Evolutionary conservation across 2,329 filamentous ascomycete species (phyloP).

Genomic region (Lanzia echinophila): DNA sequence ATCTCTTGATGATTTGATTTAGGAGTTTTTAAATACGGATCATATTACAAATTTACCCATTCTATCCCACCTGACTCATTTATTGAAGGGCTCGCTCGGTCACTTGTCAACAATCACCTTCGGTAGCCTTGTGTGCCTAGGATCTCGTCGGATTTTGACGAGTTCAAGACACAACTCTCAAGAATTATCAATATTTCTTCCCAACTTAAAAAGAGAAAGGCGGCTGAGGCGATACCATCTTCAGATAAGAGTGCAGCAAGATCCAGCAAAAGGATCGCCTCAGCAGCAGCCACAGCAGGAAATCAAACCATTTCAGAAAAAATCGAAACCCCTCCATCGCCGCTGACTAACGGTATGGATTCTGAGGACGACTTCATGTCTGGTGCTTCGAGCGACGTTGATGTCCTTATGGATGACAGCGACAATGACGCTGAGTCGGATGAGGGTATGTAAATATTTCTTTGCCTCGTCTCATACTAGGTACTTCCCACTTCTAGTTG

Average conservation of each 20-base stretch:
- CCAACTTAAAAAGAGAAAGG: conserved; percentile 46
- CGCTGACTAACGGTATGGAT: conserved; percentile 65
- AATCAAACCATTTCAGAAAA: neutral
- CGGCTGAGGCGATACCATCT: conserved; percentile 37
- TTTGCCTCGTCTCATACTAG: neutral
- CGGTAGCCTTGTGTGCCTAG: conserved; percentile 26
- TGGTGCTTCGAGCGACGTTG: conserved; percentile 69
- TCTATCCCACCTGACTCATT: conserved; percentile 1
- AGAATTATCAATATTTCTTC: conserved; percentile 44
- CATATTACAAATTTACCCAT: neutral
- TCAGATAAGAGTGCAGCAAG: conserved; percentile 29
- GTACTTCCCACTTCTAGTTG: conserved; percentile 1
- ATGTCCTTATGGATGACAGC: conserved; percentile 67
- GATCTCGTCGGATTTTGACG: conserved; percentile 22
- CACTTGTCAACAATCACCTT: neutral
- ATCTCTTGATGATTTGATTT: too few species aligned
- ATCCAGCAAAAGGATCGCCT: conserved; percentile 31
- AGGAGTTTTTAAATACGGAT: neutral
- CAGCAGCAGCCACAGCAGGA: conserved; percentile 30
- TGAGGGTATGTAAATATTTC: conserved; percentile 25
- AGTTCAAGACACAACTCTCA: conserved; percentile 20
- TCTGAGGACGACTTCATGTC: conserved; percentile 94
- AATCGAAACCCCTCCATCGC: conserved; percentile 43
- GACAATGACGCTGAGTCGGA: conserved; percentile 63
- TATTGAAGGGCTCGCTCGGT: neutral